A percentile compares a stretch with the other conserved stretches of the same genome.
Evolutionary conservation across 169 alveolate genomes (phyloP).

Genomic region (Eimeria praecox): DNA sequence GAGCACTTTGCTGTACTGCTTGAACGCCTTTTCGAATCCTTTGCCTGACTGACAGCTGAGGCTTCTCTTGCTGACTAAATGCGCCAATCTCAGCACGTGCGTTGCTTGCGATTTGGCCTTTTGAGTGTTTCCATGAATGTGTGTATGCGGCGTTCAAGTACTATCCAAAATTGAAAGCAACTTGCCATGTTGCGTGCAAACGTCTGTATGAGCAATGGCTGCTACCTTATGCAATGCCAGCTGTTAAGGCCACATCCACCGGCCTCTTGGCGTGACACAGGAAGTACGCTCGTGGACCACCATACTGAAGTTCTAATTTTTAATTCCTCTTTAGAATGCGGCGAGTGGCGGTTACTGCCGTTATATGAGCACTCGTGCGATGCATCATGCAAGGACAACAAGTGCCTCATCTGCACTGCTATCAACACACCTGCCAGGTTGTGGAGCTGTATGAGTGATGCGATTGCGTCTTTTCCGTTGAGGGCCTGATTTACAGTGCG

Average conservation of each 20-base stretch:
- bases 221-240: background rate
- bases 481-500: background rate
- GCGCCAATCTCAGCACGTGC: background rate
- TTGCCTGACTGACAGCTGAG: background rate
- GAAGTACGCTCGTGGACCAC: background rate
- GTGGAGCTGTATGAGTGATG: background rate
- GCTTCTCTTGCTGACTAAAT: background rate
- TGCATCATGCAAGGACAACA: background rate
- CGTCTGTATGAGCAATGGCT: background rate
- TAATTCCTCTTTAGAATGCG: background rate
- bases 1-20: background rate
- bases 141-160: background rate
- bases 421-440: background rate
- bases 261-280: background rate
- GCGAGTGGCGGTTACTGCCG: background rate
- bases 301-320: background rate
- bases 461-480: background rate
- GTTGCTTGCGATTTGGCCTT: background rate
- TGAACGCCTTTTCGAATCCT: background rate
- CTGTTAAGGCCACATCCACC: background rate
- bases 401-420: background rate
- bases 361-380: background rate
- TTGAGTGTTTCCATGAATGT: background rate
- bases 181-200: background rate
- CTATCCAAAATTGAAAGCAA: background rate